Percentiles rank a stretch among this genome's conserved stretches.
phyloP scores from a whole-genome alignment of 1,139 yeast genomes.

The Geotrichum restrictum region DNA sequence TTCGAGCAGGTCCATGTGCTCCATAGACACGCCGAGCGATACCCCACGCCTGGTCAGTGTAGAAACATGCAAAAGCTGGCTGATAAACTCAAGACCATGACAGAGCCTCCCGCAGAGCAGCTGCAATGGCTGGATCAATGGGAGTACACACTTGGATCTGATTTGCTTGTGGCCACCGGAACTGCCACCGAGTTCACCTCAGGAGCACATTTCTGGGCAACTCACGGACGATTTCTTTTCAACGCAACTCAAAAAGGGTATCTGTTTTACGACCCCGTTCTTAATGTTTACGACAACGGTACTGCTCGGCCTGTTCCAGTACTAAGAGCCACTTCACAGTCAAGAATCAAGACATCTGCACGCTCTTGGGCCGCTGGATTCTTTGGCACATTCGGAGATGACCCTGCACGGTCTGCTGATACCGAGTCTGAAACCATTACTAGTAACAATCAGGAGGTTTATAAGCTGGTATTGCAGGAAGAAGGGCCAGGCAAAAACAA shows the following conservation, averaged over 20 bases:
- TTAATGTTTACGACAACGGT: slow-evolving; percentile 37
- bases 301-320: slow-evolving; percentile 36
- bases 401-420: slow-evolving; percentile 24
- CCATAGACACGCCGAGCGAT: slow-evolving; percentile 44
- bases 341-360: slow-evolving; percentile 42
- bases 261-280: slow-evolving; percentile 28
- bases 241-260: slow-evolving; percentile 31
- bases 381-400: slow-evolving; percentile 40
- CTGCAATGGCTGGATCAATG: slow-evolving; percentile 37
- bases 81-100: slow-evolving; percentile 28
- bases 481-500: slow-evolving; percentile 40
- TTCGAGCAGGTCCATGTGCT: slow-evolving; percentile 41
- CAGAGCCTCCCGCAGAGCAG: slow-evolving; percentile 13
- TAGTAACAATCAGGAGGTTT: slow-evolving; percentile 24
- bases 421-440: neutral
- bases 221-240: slow-evolving; percentile 42
- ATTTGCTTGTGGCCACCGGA: slow-evolving; percentile 40
- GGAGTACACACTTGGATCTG: slow-evolving; percentile 37
- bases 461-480: slow-evolving; percentile 36
- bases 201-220: slow-evolving; percentile 42
- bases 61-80: slow-evolving; percentile 33
- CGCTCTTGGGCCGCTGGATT: slow-evolving; percentile 47
- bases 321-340: slow-evolving; percentile 41
- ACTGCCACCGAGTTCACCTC: slow-evolving; percentile 41
- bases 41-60: slow-evolving; percentile 37